Conservation (phyloP, 108 stramenopile species). For the Conticribra guillardii region DNA sequence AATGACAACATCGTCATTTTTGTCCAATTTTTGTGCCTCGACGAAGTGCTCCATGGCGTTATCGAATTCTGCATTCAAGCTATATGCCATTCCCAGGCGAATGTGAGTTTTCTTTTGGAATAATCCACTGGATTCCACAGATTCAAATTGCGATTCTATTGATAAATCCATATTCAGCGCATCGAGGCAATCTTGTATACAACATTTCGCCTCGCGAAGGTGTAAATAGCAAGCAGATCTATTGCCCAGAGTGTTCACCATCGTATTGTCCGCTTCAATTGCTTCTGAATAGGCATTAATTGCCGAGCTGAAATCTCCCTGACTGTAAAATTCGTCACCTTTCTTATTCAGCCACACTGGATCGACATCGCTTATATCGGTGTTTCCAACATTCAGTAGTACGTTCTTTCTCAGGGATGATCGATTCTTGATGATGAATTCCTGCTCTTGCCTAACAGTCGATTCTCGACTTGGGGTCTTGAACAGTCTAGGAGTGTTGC, state of each 20-base stretch:
- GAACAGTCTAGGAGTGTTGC: slow-evolving; percentile 65
- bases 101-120: slow-evolving; percentile 25
- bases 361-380: slow-evolving; percentile 51
- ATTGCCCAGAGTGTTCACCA: slow-evolving; percentile 22
- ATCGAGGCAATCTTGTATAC: slow-evolving; percentile 39
- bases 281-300: slow-evolving; percentile 60
- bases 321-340: slow-evolving; percentile 58
- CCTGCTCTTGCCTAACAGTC: slow-evolving; percentile 54
- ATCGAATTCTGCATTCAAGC: slow-evolving; percentile 30
- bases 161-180: slow-evolving; percentile 8
- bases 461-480: slow-evolving; percentile 69
- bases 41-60: slow-evolving; percentile 20
- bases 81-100: slow-evolving; percentile 39
- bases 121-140: neutral
- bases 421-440: slow-evolving; percentile 64
- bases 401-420: slow-evolving; percentile 49
- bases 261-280: slow-evolving; percentile 32
- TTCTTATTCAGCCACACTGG: slow-evolving; percentile 56
- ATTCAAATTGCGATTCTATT: slow-evolving; percentile 17
- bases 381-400: slow-evolving; percentile 24
- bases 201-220: slow-evolving; percentile 26
- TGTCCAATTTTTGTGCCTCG: slow-evolving; percentile 27
- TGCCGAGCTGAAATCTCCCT: slow-evolving; percentile 51
- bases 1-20: slow-evolving; percentile 12
- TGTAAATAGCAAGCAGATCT: slow-evolving; percentile 50